Base-by-base conservation (phyloP, 805 yeast genomes). In the Candida ulmi region DNA sequence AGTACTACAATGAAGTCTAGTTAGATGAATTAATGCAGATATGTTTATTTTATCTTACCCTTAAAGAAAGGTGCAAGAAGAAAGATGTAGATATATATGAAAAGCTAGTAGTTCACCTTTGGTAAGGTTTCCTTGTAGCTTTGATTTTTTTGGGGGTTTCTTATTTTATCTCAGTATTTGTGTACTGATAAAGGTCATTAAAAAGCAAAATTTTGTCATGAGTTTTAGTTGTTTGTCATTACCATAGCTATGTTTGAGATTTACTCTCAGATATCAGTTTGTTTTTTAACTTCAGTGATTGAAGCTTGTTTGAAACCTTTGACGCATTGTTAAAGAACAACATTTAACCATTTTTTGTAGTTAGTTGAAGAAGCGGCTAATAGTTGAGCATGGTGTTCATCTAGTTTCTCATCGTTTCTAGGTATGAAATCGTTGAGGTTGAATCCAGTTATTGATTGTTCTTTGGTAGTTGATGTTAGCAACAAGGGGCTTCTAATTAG, bases 281-380 rank as follows among this genome's bases (percentile, higher is more conserved):
- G 7, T 26, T 12, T 26, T 9, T 21, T 21, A n/a, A n/a, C n/a
- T 32, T 28, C 28, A 11, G 35, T 8, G 25, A 8, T n/a, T 15
- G 23, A 26, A 8, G 9, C 24, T 28, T 23, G n/a, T 11, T 8
- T 11, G n/a, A 11, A 13, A 13, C 15, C n/a, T 6, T 26, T 26
- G 28, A 11, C 15, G 12, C 3, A n/a, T 19, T 27, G 34, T 34
- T 37, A 45, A 33, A 37, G 42, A 18, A 39, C 49, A 39, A 53
- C 56, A 35, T 48, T 51, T 40, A 55, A 45, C 60, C 60, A 55
- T 43, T 55, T 55, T 38, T 43, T 54, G 45, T 55, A 55, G 39
- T 54, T 54, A 44, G 46, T 51, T 11, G 60, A 55, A 16, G 59
- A 54, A 8, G 56, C 55, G 16, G 57, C 55, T 17, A 51, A 37